phyloP scores from a whole-genome alignment of 208 protist species.

The Sergeia podlipaevii region DNA sequence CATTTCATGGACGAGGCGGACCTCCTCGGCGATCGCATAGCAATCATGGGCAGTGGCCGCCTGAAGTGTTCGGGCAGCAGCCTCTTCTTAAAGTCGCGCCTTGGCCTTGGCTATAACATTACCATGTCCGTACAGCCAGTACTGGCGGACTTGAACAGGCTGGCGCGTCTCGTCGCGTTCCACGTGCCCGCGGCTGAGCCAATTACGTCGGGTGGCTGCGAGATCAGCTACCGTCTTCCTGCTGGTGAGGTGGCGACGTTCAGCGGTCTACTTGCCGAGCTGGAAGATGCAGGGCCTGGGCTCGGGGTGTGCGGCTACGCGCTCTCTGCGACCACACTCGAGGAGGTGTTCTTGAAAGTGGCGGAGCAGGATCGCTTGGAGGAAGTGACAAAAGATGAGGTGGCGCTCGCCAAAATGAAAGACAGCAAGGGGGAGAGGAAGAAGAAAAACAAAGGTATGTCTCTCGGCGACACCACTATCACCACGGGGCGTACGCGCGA shows the following conservation, averaged over 20 bases:
- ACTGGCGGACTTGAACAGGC: background rate
- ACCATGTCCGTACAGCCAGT: conserved; percentile 1
- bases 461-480: too few relatives aligned
- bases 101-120: conserved; percentile 5
- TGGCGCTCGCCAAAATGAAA: too few relatives aligned
- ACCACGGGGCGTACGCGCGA: too few relatives aligned
- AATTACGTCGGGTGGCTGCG: too few relatives aligned
- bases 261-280: conserved; percentile 17
- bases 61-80: background rate
- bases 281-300: conserved; percentile 16
- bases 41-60: background rate
- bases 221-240: conserved; percentile 39
- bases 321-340: conserved; percentile 40
- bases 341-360: conserved; percentile 48
- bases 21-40: conserved; percentile 80
- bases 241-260: conserved; percentile 18
- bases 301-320: conserved; percentile 26
- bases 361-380: background rate
- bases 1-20: conserved; percentile 96
- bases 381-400: background rate
- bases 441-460: too few relatives aligned
- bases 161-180: too few relatives aligned
- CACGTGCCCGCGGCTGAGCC: too few relatives aligned
- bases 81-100: background rate
- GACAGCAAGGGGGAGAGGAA: conserved; percentile 11